Conservation (phyloP, 345 rosid species). For the Geranium brycei region DNA sequence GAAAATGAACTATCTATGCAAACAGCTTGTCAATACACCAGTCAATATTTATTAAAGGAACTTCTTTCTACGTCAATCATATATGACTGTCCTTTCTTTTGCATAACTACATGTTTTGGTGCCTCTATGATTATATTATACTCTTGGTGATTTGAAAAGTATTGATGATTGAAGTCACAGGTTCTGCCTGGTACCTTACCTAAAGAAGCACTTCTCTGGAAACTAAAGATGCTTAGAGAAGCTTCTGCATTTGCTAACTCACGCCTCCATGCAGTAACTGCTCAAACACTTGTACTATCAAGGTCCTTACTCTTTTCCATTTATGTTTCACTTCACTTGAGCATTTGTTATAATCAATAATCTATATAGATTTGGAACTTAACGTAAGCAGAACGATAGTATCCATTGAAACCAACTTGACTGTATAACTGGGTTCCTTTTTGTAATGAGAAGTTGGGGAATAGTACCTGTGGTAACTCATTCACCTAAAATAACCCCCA, state of each 20-base stretch:
- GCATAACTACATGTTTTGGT: background rate
- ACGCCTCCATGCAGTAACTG: slow-evolving; percentile 37
- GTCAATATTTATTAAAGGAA: background rate
- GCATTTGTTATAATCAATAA: too few relatives aligned
- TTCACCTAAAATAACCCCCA: too few relatives aligned
- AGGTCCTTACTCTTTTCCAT: slow-evolving; percentile 27
- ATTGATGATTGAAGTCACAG: slow-evolving; percentile 20
- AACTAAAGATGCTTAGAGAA: slow-evolving; percentile 28
- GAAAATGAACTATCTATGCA: too few relatives aligned
- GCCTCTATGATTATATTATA: background rate
- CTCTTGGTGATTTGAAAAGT: slow-evolving; percentile 3
- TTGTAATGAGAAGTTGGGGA: too few relatives aligned
- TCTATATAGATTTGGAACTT: background rate
- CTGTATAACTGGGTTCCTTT: too few relatives aligned
- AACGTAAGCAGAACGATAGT: background rate
- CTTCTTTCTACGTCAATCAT: background rate
- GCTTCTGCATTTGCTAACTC: slow-evolving; percentile 47
- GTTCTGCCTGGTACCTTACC: slow-evolving; percentile 21
- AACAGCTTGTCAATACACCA: background rate
- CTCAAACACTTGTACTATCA: slow-evolving; percentile 46
- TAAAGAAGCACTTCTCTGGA: slow-evolving; percentile 26
- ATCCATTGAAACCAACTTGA: too few relatives aligned
- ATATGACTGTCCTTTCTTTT: background rate
- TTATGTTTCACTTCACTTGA: background rate
- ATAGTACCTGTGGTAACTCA: too few relatives aligned